Percentiles rank a stretch among this genome's conserved stretches.
Conservation (phyloP, 1,284 basidiomycete genomes). For the Wolfiporia cocos region DNA sequence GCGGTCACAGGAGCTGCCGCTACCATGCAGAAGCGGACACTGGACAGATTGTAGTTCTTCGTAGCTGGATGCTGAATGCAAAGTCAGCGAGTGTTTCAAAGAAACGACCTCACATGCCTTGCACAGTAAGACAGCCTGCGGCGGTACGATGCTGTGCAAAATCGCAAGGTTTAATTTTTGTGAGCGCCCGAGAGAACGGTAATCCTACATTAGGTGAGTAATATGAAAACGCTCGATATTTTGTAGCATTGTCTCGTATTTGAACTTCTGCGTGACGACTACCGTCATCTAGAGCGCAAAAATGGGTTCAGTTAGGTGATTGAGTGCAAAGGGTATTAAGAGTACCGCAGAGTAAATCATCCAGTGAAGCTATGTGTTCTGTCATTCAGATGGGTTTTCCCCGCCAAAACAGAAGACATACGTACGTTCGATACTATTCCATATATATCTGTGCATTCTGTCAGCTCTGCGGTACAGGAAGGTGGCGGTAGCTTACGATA, state of each 20-base stretch:
- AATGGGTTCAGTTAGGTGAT: neutral
- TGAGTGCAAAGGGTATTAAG: neutral
- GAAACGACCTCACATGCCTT: slow-evolving; percentile 35
- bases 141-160: slow-evolving; percentile 12
- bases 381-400: neutral
- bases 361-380: neutral
- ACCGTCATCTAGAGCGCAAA: slow-evolving; percentile 21
- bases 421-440: slow-evolving; percentile 45
- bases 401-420: too few species aligned
- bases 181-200: too few species aligned
- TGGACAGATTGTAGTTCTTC: slow-evolving; percentile 58
- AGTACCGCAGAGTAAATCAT: neutral
- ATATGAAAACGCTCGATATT: slow-evolving; percentile 63
- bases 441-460: slow-evolving; percentile 50
- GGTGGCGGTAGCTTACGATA: slow-evolving; percentile 17
- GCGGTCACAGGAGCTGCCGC: slow-evolving; percentile 72
- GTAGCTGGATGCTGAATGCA: slow-evolving; percentile 52
- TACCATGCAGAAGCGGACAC: slow-evolving; percentile 51
- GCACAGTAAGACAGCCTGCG: slow-evolving; percentile 44
- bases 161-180: slow-evolving; percentile 9
- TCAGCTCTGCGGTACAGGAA: neutral
- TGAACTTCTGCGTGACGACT: slow-evolving; percentile 71
- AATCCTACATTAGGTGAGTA: slow-evolving; percentile 53
- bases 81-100: neutral
- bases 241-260: slow-evolving; percentile 54